Evolutionary conservation across 169 alveolate species (phyloP).

Genomic region (Plasmodium gonderi): DNA sequence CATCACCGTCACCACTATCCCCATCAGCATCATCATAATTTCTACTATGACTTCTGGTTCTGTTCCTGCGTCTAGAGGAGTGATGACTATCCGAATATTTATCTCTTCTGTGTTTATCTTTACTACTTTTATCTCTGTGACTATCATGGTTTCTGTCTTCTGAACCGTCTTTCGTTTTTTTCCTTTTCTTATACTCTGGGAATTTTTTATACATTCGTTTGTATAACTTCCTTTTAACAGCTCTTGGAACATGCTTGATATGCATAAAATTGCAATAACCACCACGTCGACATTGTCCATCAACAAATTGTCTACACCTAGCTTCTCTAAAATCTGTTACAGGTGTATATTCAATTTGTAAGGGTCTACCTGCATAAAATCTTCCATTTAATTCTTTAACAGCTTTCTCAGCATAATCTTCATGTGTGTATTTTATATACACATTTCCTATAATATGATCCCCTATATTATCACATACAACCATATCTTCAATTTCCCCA

Average conservation of each 20-base stretch:
- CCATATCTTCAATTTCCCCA: slow-evolving; percentile 98
- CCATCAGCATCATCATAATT: slow-evolving; percentile 69
- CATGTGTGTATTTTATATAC: slow-evolving; percentile 96
- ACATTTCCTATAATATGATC: slow-evolving; percentile 99
- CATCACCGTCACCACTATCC: slow-evolving; percentile 46
- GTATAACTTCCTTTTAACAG: slow-evolving; percentile 92
- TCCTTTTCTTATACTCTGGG: slow-evolving; percentile 94
- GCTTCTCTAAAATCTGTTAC: slow-evolving; percentile 99
- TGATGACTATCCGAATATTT: slow-evolving; percentile 30
- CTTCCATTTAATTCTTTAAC: slow-evolving; percentile 94
- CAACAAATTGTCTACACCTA: slow-evolving; percentile 98
- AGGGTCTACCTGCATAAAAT: slow-evolving; percentile 93
- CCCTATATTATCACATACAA: slow-evolving; percentile 99
- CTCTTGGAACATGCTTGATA: slow-evolving; percentile 96
- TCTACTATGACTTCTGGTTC: slow-evolving; percentile 19
- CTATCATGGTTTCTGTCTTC: slow-evolving; percentile 57
- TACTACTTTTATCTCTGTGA: slow-evolving; percentile 64
- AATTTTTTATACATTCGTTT: slow-evolving; percentile 97
- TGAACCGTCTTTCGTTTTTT: slow-evolving; percentile 68
- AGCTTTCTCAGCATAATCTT: slow-evolving; percentile 96
- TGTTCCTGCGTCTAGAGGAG: slow-evolving; percentile 46
- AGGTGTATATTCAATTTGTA: slow-evolving; percentile 98
- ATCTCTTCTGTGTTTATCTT: slow-evolving; percentile 66
- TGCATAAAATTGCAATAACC: slow-evolving; percentile 99
- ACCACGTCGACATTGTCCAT: slow-evolving; percentile 98